Evolutionary conservation across 108 stramenopile genomes (phyloP), one percentile per base, ranked within the genome.

Genomic region (Fistulifera solaris): DNA sequence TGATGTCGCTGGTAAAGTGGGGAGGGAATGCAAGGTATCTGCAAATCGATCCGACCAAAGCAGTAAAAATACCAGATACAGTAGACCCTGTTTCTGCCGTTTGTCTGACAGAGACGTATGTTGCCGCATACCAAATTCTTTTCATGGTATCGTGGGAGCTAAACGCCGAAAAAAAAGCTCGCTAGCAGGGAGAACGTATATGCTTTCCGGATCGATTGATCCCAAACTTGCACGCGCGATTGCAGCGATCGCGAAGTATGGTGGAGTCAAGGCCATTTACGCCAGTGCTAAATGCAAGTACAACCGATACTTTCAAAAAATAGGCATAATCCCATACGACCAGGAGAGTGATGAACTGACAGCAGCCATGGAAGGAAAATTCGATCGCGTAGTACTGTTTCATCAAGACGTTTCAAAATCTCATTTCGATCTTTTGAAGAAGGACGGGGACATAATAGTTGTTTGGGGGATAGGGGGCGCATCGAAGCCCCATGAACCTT

Each of bases 21-120:
- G 88, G 88, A 19, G 88, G 88, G 0, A 89, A 86, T 52, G 63
- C 80, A 38, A 61, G 82, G 19, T 89, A 70, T 56, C 56, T 76
- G 18, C 68, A 60, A 24, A 50, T 83, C 16, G 65, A 72, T 38
- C 75, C 71, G 0, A 56, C 54, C 14, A 54, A 78, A 18, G 56
- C 86, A 21, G 65, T 81, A 48, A 78, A 81, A 51, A 73, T 85
- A 26, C 68, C 84, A 1, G 40, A 49, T 14, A 73, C 56, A 10
- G 41, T 77, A 0, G 71, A 77, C 59, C 68, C 71, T 7, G 68
- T 71, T 2, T 48, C 70, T 31, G 76, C 60, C 14, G 72, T 57
- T 0, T 70, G 68, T 48, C 53, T 77, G 40, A 25, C 63, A 3
- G 67, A 73, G 31, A 70, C 54, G 1, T 77, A 77, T 42, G 41